These are phyloP conservation scores for Podospora conica DNA, from an alignment of 495 filamentous ascomycete genomes.

Conservation along the genomic window DNA sequence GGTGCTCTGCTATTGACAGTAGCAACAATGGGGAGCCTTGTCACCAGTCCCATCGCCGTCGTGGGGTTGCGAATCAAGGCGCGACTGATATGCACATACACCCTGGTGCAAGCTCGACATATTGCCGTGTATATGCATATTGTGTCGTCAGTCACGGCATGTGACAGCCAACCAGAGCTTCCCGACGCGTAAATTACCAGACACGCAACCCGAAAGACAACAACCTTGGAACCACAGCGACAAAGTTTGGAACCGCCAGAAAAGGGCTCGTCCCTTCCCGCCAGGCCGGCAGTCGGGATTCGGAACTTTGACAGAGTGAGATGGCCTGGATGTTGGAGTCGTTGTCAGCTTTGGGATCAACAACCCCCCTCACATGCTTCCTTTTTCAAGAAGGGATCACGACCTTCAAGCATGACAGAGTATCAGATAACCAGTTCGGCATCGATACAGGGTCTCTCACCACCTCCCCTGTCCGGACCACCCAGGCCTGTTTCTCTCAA, in stretches of 20 bases:
- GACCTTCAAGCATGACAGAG: no score
- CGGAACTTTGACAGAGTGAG: no score
- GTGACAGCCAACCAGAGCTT: conserved; percentile 13
- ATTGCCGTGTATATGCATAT: background rate
- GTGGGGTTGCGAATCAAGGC: conserved; percentile 2
- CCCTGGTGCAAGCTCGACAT: conserved; percentile 4
- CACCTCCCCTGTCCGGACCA: no score
- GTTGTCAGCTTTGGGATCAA: no score
- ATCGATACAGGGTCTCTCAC: no score
- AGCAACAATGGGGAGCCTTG: background rate
- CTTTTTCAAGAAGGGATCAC: no score
- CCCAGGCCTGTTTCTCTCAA: no score
- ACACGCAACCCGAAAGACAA: background rate
- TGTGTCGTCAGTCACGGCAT: conserved; percentile 9
- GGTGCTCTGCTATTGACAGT: background rate
- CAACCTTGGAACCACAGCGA: background rate
- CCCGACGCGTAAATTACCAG: background rate
- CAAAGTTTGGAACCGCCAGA: background rate
- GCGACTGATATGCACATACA: conserved; percentile 6
- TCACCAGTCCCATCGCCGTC: background rate
- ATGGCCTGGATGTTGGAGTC: no score
- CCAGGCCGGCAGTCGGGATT: background rate
- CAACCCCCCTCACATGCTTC: no score
- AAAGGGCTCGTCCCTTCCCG: background rate
- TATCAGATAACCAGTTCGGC: no score